These are phyloP conservation scores for Alisma plantagoaquatica DNA, from an alignment of 106 monocot genomes.

Conservation along the genomic window DNA sequence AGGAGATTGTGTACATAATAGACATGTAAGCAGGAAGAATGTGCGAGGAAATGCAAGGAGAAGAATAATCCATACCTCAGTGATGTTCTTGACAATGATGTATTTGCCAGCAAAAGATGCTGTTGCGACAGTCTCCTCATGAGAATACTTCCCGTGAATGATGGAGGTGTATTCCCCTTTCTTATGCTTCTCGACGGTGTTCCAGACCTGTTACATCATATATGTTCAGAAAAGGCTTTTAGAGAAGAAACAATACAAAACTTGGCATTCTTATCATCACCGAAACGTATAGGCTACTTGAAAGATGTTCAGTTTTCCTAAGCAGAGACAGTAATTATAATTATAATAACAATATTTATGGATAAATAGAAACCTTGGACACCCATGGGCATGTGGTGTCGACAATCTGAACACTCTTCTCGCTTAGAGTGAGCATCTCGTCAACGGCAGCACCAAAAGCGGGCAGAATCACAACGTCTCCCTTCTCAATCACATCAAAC, in stretches of 20 bases:
- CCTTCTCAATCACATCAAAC: conserved; percentile 65
- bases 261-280: no score
- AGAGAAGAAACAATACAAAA: no score
- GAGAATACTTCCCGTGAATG: conserved; percentile 91
- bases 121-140: conserved; percentile 96
- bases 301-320: no score
- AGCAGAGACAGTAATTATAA: no score
- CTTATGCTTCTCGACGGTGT: conserved; percentile 94
- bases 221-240: neutral
- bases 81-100: conserved; percentile 80
- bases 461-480: conserved; percentile 88
- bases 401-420: conserved; percentile 93
- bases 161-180: conserved; percentile 91
- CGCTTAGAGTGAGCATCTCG: conserved; percentile 81
- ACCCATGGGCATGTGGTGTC: conserved; percentile 99
- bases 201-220: conserved; percentile 65
- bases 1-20: no score
- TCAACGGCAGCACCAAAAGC: conserved; percentile 95
- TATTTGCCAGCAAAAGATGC: conserved; percentile 92
- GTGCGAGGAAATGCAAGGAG: no score
- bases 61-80: conserved; percentile 60
- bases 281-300: no score
- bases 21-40: no score
- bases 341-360: no score
- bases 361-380: conserved; percentile 91